phyloP scores from a whole-genome alignment of 2,329 filamentous ascomycete genomes.

The Fonsecaea pedrosoi region DNA sequence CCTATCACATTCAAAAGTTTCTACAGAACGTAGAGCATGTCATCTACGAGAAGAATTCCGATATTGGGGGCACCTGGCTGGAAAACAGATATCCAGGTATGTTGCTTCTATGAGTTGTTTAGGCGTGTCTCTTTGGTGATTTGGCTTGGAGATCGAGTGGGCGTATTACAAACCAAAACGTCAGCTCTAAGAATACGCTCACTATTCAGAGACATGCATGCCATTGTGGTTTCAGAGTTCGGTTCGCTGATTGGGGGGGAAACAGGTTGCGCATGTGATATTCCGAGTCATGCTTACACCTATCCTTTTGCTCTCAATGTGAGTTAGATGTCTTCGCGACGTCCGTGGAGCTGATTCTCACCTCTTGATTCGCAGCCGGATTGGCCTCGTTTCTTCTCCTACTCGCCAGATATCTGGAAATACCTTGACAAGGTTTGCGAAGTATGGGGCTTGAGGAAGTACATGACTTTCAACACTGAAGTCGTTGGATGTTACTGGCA shows the following conservation, averaged over 20 bases:
- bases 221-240: not conserved
- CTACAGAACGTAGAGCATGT: constrained; percentile 40
- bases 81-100: constrained; percentile 51
- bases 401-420: constrained; percentile 55
- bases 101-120: constrained; percentile 39
- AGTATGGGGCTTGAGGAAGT: constrained; percentile 57
- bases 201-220: not conserved
- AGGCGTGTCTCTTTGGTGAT: not conserved
- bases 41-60: constrained; percentile 43
- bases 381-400: constrained; percentile 57
- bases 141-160: not conserved
- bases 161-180: not conserved
- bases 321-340: constrained; percentile 21
- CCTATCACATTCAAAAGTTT: constrained; percentile 54
- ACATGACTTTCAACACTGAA: constrained; percentile 60
- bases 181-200: not conserved
- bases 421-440: constrained; percentile 59
- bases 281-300: constrained; percentile 55
- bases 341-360: constrained; percentile 44
- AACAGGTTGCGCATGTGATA: constrained; percentile 52
- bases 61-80: constrained; percentile 46
- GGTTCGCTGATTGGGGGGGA: constrained; percentile 47
- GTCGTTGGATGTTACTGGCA: constrained; percentile 58
- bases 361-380: constrained; percentile 52
- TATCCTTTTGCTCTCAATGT: constrained; percentile 52